Base-by-base conservation (phyloP, 2,329 filamentous ascomycete genomes). In the Fusarium hainanense region DNA sequence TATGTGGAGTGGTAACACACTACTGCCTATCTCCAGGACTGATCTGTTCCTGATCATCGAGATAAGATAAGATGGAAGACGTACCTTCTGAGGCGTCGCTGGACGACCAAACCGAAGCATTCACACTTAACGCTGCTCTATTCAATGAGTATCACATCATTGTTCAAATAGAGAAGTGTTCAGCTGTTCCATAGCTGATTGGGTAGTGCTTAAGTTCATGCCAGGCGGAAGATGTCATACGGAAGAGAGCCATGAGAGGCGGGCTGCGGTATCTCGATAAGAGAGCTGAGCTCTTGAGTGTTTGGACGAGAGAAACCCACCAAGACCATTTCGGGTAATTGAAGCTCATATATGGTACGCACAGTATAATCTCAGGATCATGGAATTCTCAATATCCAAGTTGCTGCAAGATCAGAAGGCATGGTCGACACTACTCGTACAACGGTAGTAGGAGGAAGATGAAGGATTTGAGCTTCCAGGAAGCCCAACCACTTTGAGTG, bases 61-160 rank as follows among this genome's bases (percentile, higher is more conserved):
- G 41, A 43, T 43, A 21, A 43, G 20, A 43, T 23, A 43, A 43
- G 13, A 43, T 10, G 14, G 14, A 9, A 6, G 23, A 13, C 21
- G 8, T 23, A 18, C 41, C 3, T 2, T 10, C 9, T 2, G 10
- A n/a, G 34, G 18, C 18, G 5, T 37, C 6, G 5, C 10, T n/a
- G 10, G 2, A 37, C 10, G 18, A 10, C 10, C 4, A n/a, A 37
- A 37, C 3, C 34, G 34, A 1, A 37, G 7, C 6, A 9, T 7
- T 11, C 16, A 18, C 16, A 10, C 34, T 7, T 37, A 2, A 8
- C 3, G 34, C 6, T 12, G 34, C 18, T n/a, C 16, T n/a, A 6
- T 1, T 11, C 3, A 7, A 14, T 14, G 9, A n/a, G 0, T 37
- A 11, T n/a, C 16, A 1, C 18, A 37, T 6, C 10, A 11, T 12